Evolutionary conservation across 2,329 filamentous ascomycete genomes (phyloP), one percentile per base, ranked within the genome.

Genomic region (Pseudocercospora eumusae): DNA sequence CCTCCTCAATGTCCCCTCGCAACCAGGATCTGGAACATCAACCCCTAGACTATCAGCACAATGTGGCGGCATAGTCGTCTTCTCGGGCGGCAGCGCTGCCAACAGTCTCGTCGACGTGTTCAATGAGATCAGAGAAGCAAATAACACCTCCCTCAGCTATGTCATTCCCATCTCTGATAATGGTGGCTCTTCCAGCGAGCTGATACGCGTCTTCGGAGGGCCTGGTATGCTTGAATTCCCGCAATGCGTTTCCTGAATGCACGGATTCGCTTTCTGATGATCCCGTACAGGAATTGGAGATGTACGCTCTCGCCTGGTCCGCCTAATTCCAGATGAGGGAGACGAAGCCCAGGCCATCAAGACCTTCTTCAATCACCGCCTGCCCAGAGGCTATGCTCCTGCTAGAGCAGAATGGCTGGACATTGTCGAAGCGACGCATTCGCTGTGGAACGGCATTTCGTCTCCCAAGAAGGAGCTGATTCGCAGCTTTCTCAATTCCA

Each of bases 111-210:
- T 97, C 44, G 93, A 97, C 74, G 90, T 96, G 10, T 97, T 97
- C 77, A 88, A 82, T 62, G 76, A 78, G 21, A 77, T 86, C 4
- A 76, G 80, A 27, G 77, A 87, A 65, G 87, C 83, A 69, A 90
- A 89, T 64, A 78, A 83, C 44, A 89, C 88, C 71, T 80, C 83
- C 2, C 78, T 96, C 45, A 91, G 86, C 77, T 96, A 96, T 75
- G 87, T 97, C 62, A 96, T 98, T 57, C 93, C 93, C 36, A 96
- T 97, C 74, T 95, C 90, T 67, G 93, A 98, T 78, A 98, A 98
- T 77, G 93, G 93, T 54, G 93, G 93, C 42, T 96, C 91, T 69
- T 96, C 92, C 2, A 96, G 91, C 49, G 93, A 98, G 79, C 81
- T 97, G 71, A 96, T 97, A 68, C 85, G 95, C 36, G 92, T 98